Evolutionary conservation across 495 filamentous ascomycete genomes (phyloP), one percentile per base, ranked within the genome.

Genomic region (Xylaria acuta): DNA sequence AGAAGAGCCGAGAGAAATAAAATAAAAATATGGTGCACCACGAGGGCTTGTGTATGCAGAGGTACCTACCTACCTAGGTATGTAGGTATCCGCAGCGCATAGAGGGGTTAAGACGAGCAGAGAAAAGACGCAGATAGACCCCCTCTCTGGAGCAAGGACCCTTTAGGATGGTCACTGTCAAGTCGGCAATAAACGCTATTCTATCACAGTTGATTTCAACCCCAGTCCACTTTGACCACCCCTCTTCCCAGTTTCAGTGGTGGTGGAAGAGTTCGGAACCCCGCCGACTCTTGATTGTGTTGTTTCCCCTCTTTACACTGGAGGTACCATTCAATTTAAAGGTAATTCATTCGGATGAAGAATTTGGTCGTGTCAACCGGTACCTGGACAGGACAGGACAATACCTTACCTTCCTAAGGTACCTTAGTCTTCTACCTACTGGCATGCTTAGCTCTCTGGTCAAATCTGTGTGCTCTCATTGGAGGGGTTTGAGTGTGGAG

Each of bases 1-100:
- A 34, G 30, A 53, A 34, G 30, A 54, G 22, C n/a, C 25, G 45
- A n/a, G 56, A 27, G 43, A 14, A 72, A 51, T 67, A 69, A 36
- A 71, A 69, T 22, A 56, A 41, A 22, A 74, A 62, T 41, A 54
- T 54, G 71, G 64, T 53, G 20, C 36, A 41, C 65, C 22, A 67
- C 16, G 49, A 67, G 65, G 65, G 49, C 65, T 67, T 56, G 34
- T 53, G 20, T 67, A 67, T 18, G 0, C n/a, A 12, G n/a, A n/a
- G 2, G 45, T 47, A 43, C 5, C 0, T 41, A 41, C 8, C n/a
- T 51, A 51, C n/a, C n/a, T n/a, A n/a, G n/a, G 47, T 11, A 11
- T 11, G 11, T 25, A 2, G 0, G 47, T 51, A 54, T 54, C 25
- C 22, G 51, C 11, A 54, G 51, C 25, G 2, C 53, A 25, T 18